Base-by-base conservation (phyloP, 2,329 filamentous ascomycete genomes). In the Didymosphaeria variabile region DNA sequence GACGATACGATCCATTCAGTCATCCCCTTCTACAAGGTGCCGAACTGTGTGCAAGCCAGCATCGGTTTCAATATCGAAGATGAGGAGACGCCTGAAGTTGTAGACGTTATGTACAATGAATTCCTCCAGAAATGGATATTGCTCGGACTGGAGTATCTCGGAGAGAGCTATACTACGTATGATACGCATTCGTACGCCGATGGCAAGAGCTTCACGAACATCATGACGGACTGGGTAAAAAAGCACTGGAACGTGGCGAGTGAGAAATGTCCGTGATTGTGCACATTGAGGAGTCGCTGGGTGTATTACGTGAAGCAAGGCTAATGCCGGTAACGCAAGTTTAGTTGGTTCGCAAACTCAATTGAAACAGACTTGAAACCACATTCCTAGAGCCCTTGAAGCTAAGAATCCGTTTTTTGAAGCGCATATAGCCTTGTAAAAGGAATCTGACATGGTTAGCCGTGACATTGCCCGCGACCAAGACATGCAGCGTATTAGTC, bases 61-160 rank as follows among this genome's bases (percentile, higher is more conserved):
- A 85, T 91, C 67, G 82, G 79, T 1, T 91, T 96, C 69, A 85
- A 89, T 1, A 63, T 73, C 12, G 67, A 66, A 1, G 65, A 74
- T 8, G 80, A 76, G 0, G 72, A 71, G 12, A 81, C 86, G 17
- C 91, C 92, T 0, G 87, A 91, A 55, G 89, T 79, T 0, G 93
- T 99, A 0, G 94, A 98, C 76, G 77, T 99, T 8, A 88, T 97
- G 15, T 99, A 96, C 74, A 87, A 97, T 60, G 93, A 97, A 75
- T 99, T 97, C 76, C 89, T 98, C 38, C 86, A 95, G 78, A 89
- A 89, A 10, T 96, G 91, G 86, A 82, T 98, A 42, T 78, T 97
- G 19, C 80, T 90, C 12, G 93, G 93, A 2, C 81, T 97, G 63
- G 88, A 89, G 61, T 88, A 85, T 67, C 74, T 86, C 10, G 85